Conservation (phyloP, 2,329 filamentous ascomycete genomes). For the Myriosclerotinia duriaeana region DNA sequence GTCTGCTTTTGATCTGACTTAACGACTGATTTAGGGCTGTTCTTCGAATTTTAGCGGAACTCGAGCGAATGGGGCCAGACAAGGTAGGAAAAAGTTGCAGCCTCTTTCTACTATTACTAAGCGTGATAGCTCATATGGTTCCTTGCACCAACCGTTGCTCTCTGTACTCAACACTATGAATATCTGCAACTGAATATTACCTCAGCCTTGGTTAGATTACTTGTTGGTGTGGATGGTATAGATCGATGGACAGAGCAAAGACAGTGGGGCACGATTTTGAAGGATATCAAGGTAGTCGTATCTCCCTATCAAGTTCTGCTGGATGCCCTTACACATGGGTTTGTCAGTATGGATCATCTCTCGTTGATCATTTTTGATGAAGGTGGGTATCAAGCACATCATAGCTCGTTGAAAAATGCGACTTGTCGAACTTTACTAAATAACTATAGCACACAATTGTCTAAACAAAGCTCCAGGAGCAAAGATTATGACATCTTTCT, state of each 20-base stretch:
- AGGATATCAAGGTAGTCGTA: conserved; percentile 57
- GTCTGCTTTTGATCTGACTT: neutral
- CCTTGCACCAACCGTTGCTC: conserved; percentile 64
- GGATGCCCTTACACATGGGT: conserved; percentile 62
- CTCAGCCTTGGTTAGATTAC: conserved; percentile 49
- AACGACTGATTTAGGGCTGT: conserved; percentile 47
- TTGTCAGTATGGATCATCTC: conserved; percentile 55
- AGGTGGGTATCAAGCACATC: conserved; percentile 44
- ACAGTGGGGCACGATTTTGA: conserved; percentile 59
- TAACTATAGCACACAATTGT: conserved; percentile 40
- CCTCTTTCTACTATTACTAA: conserved; percentile 14
- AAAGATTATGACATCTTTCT: conserved; percentile 39
- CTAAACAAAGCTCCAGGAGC: conserved; percentile 37
- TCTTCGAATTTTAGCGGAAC: conserved; percentile 63
- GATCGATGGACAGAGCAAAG: conserved; percentile 61
- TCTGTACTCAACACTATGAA: conserved; percentile 65
- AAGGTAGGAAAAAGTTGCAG: conserved; percentile 49
- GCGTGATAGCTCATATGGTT: conserved; percentile 64
- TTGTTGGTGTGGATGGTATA: conserved; percentile 58
- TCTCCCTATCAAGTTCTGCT: conserved; percentile 60
- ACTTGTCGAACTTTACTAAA: conserved; percentile 10
- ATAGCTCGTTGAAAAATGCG: neutral
- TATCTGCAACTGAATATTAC: conserved; percentile 62
- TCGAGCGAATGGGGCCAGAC: conserved; percentile 52
- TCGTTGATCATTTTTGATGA: conserved; percentile 66